phyloP scores from a whole-genome alignment of 2,329 filamentous ascomycete species.

The Lizonia empirigonia region DNA sequence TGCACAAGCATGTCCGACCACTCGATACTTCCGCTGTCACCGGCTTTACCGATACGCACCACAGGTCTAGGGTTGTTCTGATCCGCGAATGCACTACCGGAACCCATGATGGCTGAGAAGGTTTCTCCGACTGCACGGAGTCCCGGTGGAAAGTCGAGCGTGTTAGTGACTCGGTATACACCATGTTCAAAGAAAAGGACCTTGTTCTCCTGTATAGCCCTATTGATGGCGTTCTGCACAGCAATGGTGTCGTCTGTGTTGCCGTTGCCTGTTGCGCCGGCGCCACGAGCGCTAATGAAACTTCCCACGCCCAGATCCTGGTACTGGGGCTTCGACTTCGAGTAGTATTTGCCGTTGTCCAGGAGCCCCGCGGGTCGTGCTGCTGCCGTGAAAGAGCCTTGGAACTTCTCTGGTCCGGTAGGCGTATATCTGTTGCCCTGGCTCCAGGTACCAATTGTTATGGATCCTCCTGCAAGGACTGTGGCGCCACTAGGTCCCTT shows the following conservation, averaged over 20 bases:
- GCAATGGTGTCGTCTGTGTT: slow-evolving; percentile 80
- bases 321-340: slow-evolving; percentile 59
- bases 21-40: slow-evolving; percentile 71
- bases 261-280: slow-evolving; percentile 76
- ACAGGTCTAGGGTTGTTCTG: slow-evolving; percentile 67
- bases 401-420: slow-evolving; percentile 53
- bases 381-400: slow-evolving; percentile 55
- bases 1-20: slow-evolving; percentile 76
- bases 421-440: slow-evolving; percentile 47
- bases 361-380: slow-evolving; percentile 56
- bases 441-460: slow-evolving; percentile 44
- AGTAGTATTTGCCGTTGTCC: slow-evolving; percentile 55
- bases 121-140: slow-evolving; percentile 84
- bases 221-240: slow-evolving; percentile 76
- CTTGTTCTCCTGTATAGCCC: slow-evolving; percentile 59
- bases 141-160: slow-evolving; percentile 66
- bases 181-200: slow-evolving; percentile 66
- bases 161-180: slow-evolving; percentile 63
- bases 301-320: slow-evolving; percentile 59
- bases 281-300: slow-evolving; percentile 62
- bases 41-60: slow-evolving; percentile 68
- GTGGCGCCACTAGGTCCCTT: slow-evolving; percentile 35
- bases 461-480: slow-evolving; percentile 41
- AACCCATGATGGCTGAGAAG: slow-evolving; percentile 83
- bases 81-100: slow-evolving; percentile 59